A percentile compares a stretch with the other conserved stretches of the same genome.
Evolutionary conservation across 2,329 filamentous ascomycete genomes (phyloP).

Genomic region (Bertia moriformis): DNA sequence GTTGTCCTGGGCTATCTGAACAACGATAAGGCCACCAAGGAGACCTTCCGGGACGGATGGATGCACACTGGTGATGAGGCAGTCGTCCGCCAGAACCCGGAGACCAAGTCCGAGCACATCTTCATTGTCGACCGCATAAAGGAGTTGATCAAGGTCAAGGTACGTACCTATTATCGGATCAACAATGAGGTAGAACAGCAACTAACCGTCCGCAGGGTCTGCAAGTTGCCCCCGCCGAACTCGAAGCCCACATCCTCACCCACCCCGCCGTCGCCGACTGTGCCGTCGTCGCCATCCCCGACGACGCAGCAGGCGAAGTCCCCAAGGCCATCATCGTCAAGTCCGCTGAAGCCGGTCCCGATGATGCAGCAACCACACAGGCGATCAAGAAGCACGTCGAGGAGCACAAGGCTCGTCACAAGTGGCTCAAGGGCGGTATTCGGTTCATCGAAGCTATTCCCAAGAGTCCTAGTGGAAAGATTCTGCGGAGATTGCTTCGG

Average conservation of each 20-base stretch:
- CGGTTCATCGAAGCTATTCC: constrained; percentile 39
- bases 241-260: constrained; percentile 52
- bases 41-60: constrained; percentile 10
- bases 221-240: constrained; percentile 60
- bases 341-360: constrained; percentile 27
- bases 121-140: constrained; percentile 20
- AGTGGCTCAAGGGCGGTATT: constrained; percentile 32
- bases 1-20: constrained; percentile 4
- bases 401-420: constrained; percentile 34
- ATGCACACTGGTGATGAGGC: constrained; percentile 11
- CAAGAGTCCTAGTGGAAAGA: constrained; percentile 48
- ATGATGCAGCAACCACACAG: constrained; percentile 17
- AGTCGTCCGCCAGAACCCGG: constrained; percentile 5
- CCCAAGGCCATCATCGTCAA: constrained; percentile 41
- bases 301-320: constrained; percentile 35
- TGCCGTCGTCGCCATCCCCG: constrained; percentile 50
- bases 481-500: neutral
- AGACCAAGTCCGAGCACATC: constrained; percentile 6
- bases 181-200: too few relatives aligned
- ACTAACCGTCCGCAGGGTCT: constrained; percentile 27
- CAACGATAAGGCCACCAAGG: constrained; percentile 6
- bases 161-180: constrained; percentile 20
- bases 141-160: constrained; percentile 57
- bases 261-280: constrained; percentile 53
- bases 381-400: constrained; percentile 26